Conservation (phyloP, 768 basidiomycete species). For the Amanita inopinata region DNA sequence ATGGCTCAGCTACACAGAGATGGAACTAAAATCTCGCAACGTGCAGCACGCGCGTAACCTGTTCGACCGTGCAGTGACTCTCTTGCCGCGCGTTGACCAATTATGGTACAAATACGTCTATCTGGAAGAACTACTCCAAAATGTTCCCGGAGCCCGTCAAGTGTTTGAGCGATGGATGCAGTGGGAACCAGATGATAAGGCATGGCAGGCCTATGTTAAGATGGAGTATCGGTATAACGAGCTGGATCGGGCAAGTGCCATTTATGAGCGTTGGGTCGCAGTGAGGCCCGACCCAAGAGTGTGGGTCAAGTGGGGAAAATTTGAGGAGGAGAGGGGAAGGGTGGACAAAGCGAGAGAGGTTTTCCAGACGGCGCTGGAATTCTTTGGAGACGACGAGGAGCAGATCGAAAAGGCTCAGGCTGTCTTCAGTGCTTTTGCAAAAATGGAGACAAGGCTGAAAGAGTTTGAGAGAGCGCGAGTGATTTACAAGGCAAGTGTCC, state of each 20-base stretch:
- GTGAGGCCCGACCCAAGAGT: conserved; percentile 71
- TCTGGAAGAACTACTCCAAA: conserved; percentile 92
- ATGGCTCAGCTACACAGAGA: conserved; percentile 93
- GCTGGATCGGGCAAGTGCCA: conserved; percentile 80
- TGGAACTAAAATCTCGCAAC: conserved; percentile 97
- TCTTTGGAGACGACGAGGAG: conserved; percentile 64
- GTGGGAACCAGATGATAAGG: conserved; percentile 99
- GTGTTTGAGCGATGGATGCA: conserved; percentile 99
- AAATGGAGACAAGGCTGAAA: conserved; percentile 94
- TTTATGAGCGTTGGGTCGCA: conserved; percentile 88
- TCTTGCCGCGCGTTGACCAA: conserved; percentile 92
- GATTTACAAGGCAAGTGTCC: conserved; percentile 76
- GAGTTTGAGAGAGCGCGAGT: conserved; percentile 95
- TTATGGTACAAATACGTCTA: conserved; percentile 99
- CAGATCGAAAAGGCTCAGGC: conserved; percentile 79
- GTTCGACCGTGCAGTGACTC: conserved; percentile 93
- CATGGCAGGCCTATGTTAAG: conserved; percentile 99
- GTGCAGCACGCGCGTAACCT: conserved; percentile 96
- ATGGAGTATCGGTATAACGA: conserved; percentile 92
- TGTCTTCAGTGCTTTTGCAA: conserved; percentile 78
- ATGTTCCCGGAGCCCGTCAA: conserved; percentile 92
- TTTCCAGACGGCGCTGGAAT: conserved; percentile 66
- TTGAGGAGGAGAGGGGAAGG: conserved; percentile 72
- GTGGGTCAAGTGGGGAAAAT: conserved; percentile 81
- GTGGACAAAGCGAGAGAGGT: conserved; percentile 38